Conservation (phyloP, 2,329 filamentous ascomycete genomes). For the Fusarium torulosum region DNA sequence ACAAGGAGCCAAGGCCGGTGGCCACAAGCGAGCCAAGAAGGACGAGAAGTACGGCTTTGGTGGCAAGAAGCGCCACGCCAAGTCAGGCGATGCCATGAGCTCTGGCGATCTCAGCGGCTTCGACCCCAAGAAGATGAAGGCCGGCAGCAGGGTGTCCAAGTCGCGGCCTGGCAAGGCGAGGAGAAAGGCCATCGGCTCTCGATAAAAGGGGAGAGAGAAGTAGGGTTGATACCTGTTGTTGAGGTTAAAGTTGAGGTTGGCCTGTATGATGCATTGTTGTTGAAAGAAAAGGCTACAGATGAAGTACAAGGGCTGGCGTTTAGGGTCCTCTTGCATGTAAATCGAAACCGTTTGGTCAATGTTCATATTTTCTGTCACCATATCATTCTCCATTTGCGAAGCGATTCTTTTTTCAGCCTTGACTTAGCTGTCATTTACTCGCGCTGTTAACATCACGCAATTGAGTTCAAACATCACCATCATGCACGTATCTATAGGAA, state of each 20-base stretch:
- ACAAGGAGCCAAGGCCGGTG: constrained; percentile 54
- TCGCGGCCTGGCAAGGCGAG: constrained; percentile 65
- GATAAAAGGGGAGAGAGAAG: constrained; percentile 28
- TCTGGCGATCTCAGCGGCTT: constrained; percentile 85
- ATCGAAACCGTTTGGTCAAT: constrained; percentile 42
- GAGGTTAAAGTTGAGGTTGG: background rate
- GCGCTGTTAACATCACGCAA: too few relatives aligned
- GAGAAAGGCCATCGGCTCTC: constrained; percentile 58
- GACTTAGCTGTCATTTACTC: background rate
- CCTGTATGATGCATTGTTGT: constrained; percentile 32
- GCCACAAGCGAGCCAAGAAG: constrained; percentile 89
- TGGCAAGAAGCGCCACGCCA: constrained; percentile 91
- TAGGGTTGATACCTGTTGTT: constrained; percentile 15
- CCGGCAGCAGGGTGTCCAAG: constrained; percentile 57
- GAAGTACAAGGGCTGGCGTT: constrained; percentile 45
- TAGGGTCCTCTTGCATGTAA: constrained; percentile 45
- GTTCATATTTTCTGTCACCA: constrained; percentile 34
- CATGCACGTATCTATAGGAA: background rate
- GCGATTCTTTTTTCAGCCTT: background rate
- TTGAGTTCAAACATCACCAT: background rate
- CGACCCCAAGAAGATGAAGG: constrained; percentile 87
- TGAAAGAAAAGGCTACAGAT: constrained; percentile 43
- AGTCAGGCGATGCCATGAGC: constrained; percentile 90
- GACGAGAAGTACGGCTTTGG: constrained; percentile 95
- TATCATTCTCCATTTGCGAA: background rate